Evolutionary conservation across 2,329 filamentous ascomycete species (phyloP), one percentile per base, ranked within the genome.

Genomic region (Epichloe coenophiala): DNA sequence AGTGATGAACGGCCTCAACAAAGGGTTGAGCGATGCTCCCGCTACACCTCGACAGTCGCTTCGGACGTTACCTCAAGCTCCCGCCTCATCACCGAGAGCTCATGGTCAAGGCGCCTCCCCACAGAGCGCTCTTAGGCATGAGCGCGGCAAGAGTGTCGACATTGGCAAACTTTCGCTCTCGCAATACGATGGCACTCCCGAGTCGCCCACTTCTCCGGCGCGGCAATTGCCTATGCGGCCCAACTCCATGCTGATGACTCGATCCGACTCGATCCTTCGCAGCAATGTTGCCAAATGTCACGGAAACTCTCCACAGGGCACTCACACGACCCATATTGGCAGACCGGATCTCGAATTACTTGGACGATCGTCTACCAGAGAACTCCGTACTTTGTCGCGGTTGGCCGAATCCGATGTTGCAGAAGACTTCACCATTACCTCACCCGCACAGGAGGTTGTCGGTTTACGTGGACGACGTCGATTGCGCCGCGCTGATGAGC

Each of bases 291-390:
- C 57, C 7, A 60, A 63, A 12, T 60, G 57, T 12, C 63, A 60
- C 47, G 60, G 60, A 31, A 60, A 59, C 51, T 57, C 65, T 6
- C 62, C 59, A 47, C 66, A 50, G 54, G 65, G 54, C 54, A 64
- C 54, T 23, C 62, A 68, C 53, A 69, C 59, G 61, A 68, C 64
- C 52, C 67, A 60, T 57, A 70, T 89, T 15, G 76, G 74, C 7
- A 74, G 78, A 0, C 83, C 87, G 3, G 89, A 96, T 56, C 74
- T 97, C 11, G 80, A 89, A 63, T 83, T 80, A 36, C 74, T 98
- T 17, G 85, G 91, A 52, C 87, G 87, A 59, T 97, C 93, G 0
- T 86, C 91, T 0, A 97, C 93, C 2, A 84, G 85, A 52, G 88
- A 98, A 65, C 76, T 98, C 21, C 83, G 90, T 42, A 90, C 88